Conservation (phyloP, 108 stramenopile species). For the Cyclotella cryptica region DNA sequence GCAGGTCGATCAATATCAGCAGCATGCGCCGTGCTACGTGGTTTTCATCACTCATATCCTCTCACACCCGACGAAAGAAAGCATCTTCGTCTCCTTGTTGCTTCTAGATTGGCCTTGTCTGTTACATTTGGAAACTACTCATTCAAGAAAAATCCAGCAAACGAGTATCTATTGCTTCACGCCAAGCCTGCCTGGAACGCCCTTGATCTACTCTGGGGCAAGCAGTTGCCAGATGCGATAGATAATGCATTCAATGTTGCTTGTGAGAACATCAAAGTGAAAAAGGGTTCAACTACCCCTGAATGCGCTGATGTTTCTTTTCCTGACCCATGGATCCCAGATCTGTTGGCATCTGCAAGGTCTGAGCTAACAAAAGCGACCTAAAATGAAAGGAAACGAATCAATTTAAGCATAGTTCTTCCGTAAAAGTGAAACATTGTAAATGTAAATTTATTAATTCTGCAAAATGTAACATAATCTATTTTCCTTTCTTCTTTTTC, state of each 20-base stretch:
- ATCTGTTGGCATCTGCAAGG: conserved; percentile 60
- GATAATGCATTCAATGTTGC: conserved; percentile 67
- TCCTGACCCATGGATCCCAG: conserved; percentile 73
- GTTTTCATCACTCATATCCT: conserved; percentile 69
- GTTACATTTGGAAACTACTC: conserved; percentile 85
- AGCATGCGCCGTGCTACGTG: conserved; percentile 81
- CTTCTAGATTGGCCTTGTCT: conserved; percentile 79
- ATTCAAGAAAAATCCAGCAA: conserved; percentile 80
- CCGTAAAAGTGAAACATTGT: too few species aligned
- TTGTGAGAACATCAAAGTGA: conserved; percentile 45
- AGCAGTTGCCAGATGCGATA: conserved; percentile 41
- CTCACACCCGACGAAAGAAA: conserved; percentile 70
- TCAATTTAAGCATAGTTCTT: too few species aligned
- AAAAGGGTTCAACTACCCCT: conserved; percentile 40
- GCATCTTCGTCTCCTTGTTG: conserved; percentile 75
- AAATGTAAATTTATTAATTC: too few species aligned
- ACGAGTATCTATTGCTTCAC: conserved; percentile 87
- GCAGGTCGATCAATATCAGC: conserved; percentile 68
- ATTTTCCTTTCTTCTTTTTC: conserved; percentile 45
- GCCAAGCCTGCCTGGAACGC: conserved; percentile 88
- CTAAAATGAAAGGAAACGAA: too few species aligned
- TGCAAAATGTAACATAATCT: too few species aligned
- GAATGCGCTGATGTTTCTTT: conserved; percentile 74
- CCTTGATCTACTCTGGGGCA: conserved; percentile 78
- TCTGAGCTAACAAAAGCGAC: conserved; percentile 5